Evolutionary conservation across 2,329 filamentous ascomycete genomes (phyloP).

Genomic region (Cladosporium velox): DNA sequence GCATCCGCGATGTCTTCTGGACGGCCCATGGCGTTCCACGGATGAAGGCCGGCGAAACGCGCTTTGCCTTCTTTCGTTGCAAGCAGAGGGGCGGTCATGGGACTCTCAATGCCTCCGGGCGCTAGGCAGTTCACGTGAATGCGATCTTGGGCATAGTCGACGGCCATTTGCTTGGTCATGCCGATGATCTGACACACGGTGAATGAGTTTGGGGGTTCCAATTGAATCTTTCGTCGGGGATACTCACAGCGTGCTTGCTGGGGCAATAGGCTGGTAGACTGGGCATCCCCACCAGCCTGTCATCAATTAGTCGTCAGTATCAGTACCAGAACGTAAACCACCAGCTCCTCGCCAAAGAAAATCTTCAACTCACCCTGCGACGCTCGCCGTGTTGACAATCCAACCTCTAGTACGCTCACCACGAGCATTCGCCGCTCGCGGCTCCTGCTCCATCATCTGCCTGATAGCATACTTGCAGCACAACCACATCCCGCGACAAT

Average conservation of each 20-base stretch:
- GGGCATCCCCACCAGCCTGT: background rate
- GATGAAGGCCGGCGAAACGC: slow-evolving; percentile 23
- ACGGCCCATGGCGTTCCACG: slow-evolving; percentile 30
- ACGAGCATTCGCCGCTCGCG: slow-evolving; percentile 31
- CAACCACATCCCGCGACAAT: slow-evolving; percentile 44
- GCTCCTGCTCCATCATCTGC: slow-evolving; percentile 46
- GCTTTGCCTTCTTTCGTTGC: slow-evolving; percentile 4
- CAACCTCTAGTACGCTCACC: slow-evolving; percentile 48
- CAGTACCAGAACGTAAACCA: background rate
- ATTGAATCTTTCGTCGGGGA: no score
- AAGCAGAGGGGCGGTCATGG: slow-evolving; percentile 23
- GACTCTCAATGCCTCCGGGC: slow-evolving; percentile 28
- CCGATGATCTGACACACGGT: slow-evolving; percentile 25
- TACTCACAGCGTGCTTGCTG: slow-evolving; percentile 29
- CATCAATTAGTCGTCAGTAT: background rate
- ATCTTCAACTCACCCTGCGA: slow-evolving; percentile 25
- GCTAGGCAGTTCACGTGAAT: slow-evolving; percentile 30
- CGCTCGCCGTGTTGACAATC: slow-evolving; percentile 54
- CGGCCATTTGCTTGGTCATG: slow-evolving; percentile 33
- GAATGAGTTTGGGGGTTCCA: background rate
- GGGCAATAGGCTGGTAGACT: slow-evolving; percentile 22
- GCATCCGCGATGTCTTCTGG: slow-evolving; percentile 32
- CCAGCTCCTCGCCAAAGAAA: no score
- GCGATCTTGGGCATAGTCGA: slow-evolving; percentile 31
- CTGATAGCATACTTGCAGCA: slow-evolving; percentile 45